phyloP scores from a whole-genome alignment of 1,139 yeast genomes.

The Geotrichum klebahnii region DNA sequence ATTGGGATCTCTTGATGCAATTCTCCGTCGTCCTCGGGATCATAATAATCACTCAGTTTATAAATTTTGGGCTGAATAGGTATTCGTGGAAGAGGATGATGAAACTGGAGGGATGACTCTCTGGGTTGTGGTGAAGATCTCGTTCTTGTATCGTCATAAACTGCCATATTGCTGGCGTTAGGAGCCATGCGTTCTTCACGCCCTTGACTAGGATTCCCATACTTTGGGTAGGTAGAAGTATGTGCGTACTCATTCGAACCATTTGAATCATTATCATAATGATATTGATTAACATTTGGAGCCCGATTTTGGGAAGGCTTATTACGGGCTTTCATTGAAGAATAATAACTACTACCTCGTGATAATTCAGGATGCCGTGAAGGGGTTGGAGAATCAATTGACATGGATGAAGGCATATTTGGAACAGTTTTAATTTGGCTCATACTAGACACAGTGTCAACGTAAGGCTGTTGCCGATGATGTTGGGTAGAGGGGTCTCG shows the following conservation, averaged over 20 bases:
- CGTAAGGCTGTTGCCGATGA: neutral
- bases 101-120: neutral
- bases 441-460: constrained; percentile 13
- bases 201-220: neutral
- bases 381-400: constrained; percentile 14
- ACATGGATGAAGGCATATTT: constrained; percentile 11
- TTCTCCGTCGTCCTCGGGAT: constrained; percentile 4
- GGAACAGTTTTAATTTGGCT: constrained; percentile 16
- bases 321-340: neutral
- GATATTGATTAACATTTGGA: neutral
- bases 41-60: constrained; percentile 1
- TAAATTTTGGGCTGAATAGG: neutral
- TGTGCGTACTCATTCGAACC: neutral
- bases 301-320: neutral
- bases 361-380: constrained; percentile 13
- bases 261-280: neutral
- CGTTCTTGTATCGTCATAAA: constrained; percentile 8
- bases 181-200: neutral
- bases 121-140: neutral
- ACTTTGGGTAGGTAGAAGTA: neutral
- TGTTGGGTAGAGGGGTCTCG: neutral
- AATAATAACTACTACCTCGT: neutral
- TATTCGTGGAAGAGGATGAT: constrained; percentile 5
- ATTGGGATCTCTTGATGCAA: constrained; percentile 12
- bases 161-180: constrained; percentile 5